A percentile compares a stretch with the other conserved stretches of the same genome.
Conservation (phyloP, 2,329 filamentous ascomycete species). For the Trichoderma sp. region DNA sequence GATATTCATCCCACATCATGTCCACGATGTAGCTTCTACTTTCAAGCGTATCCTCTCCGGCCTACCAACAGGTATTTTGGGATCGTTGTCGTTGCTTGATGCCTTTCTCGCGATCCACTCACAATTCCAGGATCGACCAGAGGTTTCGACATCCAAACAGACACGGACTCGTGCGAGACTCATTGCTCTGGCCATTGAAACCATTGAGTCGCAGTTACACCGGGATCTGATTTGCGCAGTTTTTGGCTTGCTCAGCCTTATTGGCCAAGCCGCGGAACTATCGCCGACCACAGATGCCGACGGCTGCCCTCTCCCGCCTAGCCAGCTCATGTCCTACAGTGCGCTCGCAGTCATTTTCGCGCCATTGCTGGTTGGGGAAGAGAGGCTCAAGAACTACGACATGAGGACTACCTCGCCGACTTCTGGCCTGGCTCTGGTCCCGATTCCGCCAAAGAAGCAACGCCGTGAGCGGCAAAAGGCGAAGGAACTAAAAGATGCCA, state of each 20-base stretch:
- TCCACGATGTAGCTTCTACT: conserved; percentile 64
- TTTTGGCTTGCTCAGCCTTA: conserved; percentile 60
- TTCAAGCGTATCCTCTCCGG: conserved; percentile 64
- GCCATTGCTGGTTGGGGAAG: conserved; percentile 55
- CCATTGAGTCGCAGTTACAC: conserved; percentile 56
- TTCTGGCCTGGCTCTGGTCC: conserved; percentile 42
- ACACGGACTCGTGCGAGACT: conserved; percentile 59
- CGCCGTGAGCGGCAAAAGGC: conserved; percentile 28
- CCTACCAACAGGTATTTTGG: conserved; percentile 63
- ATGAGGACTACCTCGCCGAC: conserved; percentile 44
- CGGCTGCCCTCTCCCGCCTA: conserved; percentile 51
- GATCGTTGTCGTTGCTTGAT: conserved; percentile 59
- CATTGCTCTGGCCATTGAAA: conserved; percentile 60
- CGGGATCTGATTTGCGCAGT: conserved; percentile 64
- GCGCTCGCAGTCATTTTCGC: conserved; percentile 64
- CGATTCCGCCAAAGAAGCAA: conserved; percentile 42
- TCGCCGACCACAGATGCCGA: conserved; percentile 49
- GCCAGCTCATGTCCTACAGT: conserved; percentile 61
- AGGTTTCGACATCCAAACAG: conserved; percentile 51
- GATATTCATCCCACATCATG: conserved; percentile 54
- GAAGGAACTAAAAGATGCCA: conserved; percentile 18
- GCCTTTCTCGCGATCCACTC: conserved; percentile 59
- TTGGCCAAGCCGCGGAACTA: conserved; percentile 56
- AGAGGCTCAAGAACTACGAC: conserved; percentile 51
- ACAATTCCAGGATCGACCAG: conserved; percentile 51